Evolutionary conservation across 352 stramenopile species (phyloP), one percentile per base, ranked within the genome.

Genomic region (Elongisporangium undulatum): DNA sequence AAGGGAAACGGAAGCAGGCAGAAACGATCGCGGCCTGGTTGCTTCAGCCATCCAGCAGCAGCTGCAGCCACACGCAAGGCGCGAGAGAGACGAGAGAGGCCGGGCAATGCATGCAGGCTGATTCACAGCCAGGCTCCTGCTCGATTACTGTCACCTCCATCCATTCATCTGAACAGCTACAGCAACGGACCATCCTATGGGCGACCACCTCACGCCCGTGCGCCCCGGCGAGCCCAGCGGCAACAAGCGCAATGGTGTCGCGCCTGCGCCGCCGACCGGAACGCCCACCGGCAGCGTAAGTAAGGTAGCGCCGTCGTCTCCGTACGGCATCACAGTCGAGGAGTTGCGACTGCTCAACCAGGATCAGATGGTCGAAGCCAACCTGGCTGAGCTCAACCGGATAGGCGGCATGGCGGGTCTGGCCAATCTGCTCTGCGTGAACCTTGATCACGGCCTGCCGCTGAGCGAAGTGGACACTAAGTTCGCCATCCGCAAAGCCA

Each of bases 331-430:
- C 68, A 85, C 79, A 50, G 68, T 79, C 24, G 81, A 91, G 10
- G 81, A 90, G 61, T 66, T 94, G 22, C 77, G 75, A 0, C 61
- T 74, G 24, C 59, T 94, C 9, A 94, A 94, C 38, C 69, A 89
- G 45, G 85, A 91, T 59, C 82, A 92, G 63, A 92, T 94, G 82
- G 92, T 77, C 0, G 79, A 90, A n/a, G 52, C 66, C 12, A 94
- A 94, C 54, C 48, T 92, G 6, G 66, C 66, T 5, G 78, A 89
- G 56, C 63, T 92, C 1, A 67, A 67, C 7, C 71, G 78, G 51
- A 81, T 92, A 61, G 81, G 85, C 39, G 85, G 82, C 16, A 69
- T 89, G 1, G 21, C 56, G 9, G 69, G 58, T 0, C 71, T 94
- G 23, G 85, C 85, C 0, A 74, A 71, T 8, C 34, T 91, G 45